Conservation (phyloP, 345 rosid species). For the Sisymbrium irio region DNA sequence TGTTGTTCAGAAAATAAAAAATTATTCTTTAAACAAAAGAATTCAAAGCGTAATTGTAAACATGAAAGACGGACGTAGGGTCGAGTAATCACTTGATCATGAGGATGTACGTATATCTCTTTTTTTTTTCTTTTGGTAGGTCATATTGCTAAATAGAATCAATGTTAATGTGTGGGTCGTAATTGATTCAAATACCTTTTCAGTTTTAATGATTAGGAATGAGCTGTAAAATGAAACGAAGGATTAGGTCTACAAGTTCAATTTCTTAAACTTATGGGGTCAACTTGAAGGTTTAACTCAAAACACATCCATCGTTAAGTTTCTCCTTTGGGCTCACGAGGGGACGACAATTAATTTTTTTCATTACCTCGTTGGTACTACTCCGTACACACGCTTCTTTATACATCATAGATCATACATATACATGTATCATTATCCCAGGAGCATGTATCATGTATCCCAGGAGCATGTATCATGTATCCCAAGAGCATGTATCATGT, state of each 20-base stretch:
- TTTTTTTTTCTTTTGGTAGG: neutral
- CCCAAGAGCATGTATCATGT: too few species aligned
- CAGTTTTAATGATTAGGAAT: conserved; percentile 15
- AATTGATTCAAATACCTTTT: neutral
- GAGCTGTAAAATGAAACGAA: conserved; percentile 13
- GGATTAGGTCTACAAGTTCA: conserved; percentile 14
- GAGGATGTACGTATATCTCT: neutral
- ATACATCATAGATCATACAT: conserved; percentile 10
- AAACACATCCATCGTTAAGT: conserved; percentile 4
- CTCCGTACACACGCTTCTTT: conserved; percentile 25
- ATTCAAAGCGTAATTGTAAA: neutral
- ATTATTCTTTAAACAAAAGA: neutral
- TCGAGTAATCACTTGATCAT: neutral
- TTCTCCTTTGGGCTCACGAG: conserved; percentile 32
- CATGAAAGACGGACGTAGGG: conserved; percentile 18
- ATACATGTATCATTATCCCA: neutral
- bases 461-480: too few species aligned
- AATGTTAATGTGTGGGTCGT: conserved; percentile 7
- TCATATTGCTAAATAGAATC: neutral
- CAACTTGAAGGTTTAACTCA: conserved; percentile 9
- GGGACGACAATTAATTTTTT: conserved; percentile 25
- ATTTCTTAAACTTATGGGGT: conserved; percentile 19
- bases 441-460: too few species aligned
- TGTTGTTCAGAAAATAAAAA: neutral
- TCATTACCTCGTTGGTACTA: conserved; percentile 28